Conservation (phyloP, 495 filamentous ascomycete species). For the Annulohypoxylon moriforme region DNA sequence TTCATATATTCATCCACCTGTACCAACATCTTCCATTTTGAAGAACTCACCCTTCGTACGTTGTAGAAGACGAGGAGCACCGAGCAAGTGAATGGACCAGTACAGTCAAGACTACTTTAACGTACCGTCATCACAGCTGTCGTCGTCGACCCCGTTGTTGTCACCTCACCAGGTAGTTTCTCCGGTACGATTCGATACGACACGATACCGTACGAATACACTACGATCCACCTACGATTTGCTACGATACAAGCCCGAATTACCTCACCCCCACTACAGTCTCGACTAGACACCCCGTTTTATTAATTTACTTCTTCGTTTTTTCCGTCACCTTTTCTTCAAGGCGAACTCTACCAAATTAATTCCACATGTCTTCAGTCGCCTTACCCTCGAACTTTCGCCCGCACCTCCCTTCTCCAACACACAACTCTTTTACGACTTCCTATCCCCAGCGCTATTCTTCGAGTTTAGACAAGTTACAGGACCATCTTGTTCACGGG, state of each 20-base stretch:
- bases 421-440: constrained; percentile 21
- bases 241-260: constrained; percentile 1
- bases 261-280: constrained; percentile 12
- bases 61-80: constrained; percentile 27
- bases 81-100: constrained; percentile 32
- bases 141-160: neutral
- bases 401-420: constrained; percentile 43
- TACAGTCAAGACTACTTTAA: constrained; percentile 27
- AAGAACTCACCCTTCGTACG: constrained; percentile 16
- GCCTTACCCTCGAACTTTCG: constrained; percentile 37
- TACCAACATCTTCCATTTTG: constrained; percentile 25
- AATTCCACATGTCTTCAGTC: constrained; percentile 50
- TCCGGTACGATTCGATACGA: neutral
- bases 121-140: neutral
- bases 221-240: neutral
- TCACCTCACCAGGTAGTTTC: constrained; percentile 24
- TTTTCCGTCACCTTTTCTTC: constrained; percentile 4
- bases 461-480: constrained; percentile 25
- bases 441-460: constrained; percentile 25
- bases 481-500: constrained; percentile 24
- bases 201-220: neutral
- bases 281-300: constrained; percentile 1
- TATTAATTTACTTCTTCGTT: constrained; percentile 25
- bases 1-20: constrained; percentile 27
- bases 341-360: constrained; percentile 22